Evolutionary conservation across 2,329 filamentous ascomycete species (phyloP), one percentile per base, ranked within the genome.

Genomic region (Mariannaea elegans): DNA sequence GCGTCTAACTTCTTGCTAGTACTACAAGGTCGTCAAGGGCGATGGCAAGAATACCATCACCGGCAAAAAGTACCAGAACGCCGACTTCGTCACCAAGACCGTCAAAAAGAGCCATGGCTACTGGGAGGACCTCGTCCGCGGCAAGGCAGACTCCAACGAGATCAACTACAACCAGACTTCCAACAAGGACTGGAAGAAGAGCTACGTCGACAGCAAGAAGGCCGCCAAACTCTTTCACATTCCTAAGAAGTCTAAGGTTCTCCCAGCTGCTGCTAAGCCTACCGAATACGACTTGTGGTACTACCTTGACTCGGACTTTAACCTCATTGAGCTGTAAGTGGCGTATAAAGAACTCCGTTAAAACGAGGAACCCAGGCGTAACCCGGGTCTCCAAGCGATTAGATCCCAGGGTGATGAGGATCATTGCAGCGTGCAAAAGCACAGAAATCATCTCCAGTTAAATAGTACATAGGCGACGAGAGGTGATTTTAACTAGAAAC

Each of bases 151-250:
- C 52, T 71, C 71, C 7, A 71, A 73, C 13, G 69, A 77, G 63
- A 77, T 80, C 64, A 78, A 75, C 67, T 75, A 71, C 61, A 77
- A 78, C 64, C 79, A 81, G 71, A 81, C 78, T 0, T 74, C 67
- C 31, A 65, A 68, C 41, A 69, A 72, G 3, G 60, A 59, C 8
- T 70, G 69, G 41, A 68, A 66, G 56, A 68, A 71, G 51, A 76
- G 74, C 62, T 79, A 73, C 36, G 44, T 78, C 12, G 52, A 65
- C n/a, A 72, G 71, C 50, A 67, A 69, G 36, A 65, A 74, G 10
- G 69, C 76, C 2, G 75, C 73, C 1, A 63, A 68, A 32, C 65
- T 62, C 41, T 75, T 78, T 42, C 50, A 57, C 2, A 67, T 79
- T 3, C 77, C 76, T 7, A 52, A 44, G 2, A 65, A 72, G 65